phyloP scores from a whole-genome alignment of 2,329 filamentous ascomycete species.

The Fusarium palustre region DNA sequence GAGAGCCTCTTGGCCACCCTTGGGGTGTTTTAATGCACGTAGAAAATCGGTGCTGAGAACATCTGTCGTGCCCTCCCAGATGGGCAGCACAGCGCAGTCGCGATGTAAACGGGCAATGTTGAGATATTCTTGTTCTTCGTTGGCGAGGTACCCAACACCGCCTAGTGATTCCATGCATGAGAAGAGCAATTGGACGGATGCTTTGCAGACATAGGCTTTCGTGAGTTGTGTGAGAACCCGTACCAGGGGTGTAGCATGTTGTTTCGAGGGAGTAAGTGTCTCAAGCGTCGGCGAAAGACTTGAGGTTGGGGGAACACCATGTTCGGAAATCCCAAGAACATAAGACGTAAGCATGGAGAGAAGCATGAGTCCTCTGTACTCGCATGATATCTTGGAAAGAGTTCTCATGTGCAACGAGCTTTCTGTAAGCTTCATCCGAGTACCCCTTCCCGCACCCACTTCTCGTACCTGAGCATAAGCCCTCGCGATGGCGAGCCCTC shows the following conservation, averaged over 20 bases:
- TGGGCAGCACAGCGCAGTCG: conserved; percentile 71
- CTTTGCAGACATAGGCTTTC: conserved; percentile 69
- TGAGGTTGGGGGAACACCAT: conserved; percentile 44
- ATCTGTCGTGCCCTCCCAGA: conserved; percentile 81
- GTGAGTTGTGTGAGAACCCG: conserved; percentile 69
- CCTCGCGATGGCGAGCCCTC: conserved; percentile 67
- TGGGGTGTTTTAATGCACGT: conserved; percentile 60
- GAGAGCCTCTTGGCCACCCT: conserved; percentile 52
- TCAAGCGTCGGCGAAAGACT: conserved; percentile 38
- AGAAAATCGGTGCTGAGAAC: conserved; percentile 69
- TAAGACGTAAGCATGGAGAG: conserved; percentile 66
- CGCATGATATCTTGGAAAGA: conserved; percentile 65
- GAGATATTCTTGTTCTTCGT: conserved; percentile 70
- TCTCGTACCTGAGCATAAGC: conserved; percentile 69
- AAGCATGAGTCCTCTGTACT: conserved; percentile 68
- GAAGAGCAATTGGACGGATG: conserved; percentile 62
- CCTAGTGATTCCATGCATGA: conserved; percentile 73
- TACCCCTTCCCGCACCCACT: conserved; percentile 58
- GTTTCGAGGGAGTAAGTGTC: conserved; percentile 50
- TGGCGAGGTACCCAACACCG: conserved; percentile 74
- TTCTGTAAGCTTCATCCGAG: conserved; percentile 61
- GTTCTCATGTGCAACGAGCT: conserved; percentile 69
- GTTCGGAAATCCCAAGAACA: conserved; percentile 67
- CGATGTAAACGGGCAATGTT: conserved; percentile 75
- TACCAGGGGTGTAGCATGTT: conserved; percentile 59